Evolutionary conservation across 441 rosid species (phyloP), one percentile per base, ranked within the genome.

Genomic region (Gossypium lobatum): DNA sequence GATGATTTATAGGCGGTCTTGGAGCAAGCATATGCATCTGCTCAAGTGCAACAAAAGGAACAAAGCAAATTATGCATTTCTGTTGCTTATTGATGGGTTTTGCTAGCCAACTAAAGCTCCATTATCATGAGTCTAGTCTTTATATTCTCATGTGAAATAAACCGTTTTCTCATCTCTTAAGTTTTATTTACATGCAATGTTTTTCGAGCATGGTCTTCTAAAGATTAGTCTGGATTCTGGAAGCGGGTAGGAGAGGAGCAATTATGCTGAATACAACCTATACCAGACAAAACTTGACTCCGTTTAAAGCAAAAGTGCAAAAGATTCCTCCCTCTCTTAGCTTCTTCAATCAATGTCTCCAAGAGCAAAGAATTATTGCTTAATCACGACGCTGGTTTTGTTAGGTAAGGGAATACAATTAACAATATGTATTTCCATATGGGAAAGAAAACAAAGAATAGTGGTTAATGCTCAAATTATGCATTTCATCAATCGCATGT

Each of bases 1-100:
- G 88, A 85, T 85, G 94, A 86, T 75, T 80, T 83, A 14, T 77
- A 68, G 54, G 84, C 81, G 77, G 77, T 85, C 80, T 77, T 92
- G 1, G 88, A 71, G 67, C 80, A 59, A 63, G 85, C 71, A 80
- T 83, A 83, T 53, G 87, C 85, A 86, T 85, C 92, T 87, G 90
- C 69, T 64, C 37, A 63, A 70, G 72, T 62, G 20, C 23, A 17
- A 28, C 18, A 11, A 55, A 31, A 31, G 31, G 57, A 25, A 55
- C 73, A 28, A 28, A 70, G 73, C 20, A 64, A 34, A 17, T 63
- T 63, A 37, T 8, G 14, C 6, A 37, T 17, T 17, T 64, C 16
- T 17, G 62, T 21, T 58, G 52, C 28, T 3, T 64, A 23, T 18
- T 64, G 52, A 37, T 13, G 1, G 50, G 16, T 37, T 37, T 37